Conservation (phyloP, 1,284 basidiomycete genomes). For the Ceratobasidium sp. region DNA sequence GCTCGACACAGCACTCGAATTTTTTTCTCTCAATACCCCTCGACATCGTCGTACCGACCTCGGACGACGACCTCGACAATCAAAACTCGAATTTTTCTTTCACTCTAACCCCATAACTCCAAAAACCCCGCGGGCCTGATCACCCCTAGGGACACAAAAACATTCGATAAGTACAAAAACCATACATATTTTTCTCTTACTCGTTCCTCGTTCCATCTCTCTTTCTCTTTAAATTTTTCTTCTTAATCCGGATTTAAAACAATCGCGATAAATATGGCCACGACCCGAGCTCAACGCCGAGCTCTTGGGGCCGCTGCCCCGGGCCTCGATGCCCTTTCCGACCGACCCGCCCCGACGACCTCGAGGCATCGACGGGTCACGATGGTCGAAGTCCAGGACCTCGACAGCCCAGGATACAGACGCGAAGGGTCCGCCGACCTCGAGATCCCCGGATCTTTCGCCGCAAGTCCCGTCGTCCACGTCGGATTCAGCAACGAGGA, state of each 20-base stretch:
- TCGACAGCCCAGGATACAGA: not conserved
- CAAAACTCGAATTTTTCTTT: not conserved
- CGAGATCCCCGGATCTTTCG: not conserved
- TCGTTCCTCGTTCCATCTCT: not conserved
- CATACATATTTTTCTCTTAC: not conserved
- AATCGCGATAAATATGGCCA: not conserved
- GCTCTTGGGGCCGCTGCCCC: conserved; percentile 8
- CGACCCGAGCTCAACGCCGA: not conserved
- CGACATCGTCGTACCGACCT: not conserved
- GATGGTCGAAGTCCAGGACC: not conserved
- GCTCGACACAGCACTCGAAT: not conserved
- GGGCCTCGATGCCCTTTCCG: not conserved
- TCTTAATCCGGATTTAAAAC: conserved; percentile 19
- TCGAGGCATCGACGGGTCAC: not conserved
- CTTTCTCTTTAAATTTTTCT: not conserved
- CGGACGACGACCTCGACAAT: not conserved
- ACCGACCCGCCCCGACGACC: not conserved
- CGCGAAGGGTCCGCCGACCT: not conserved
- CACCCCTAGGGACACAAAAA: conserved; percentile 30
- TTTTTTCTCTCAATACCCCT: not conserved
- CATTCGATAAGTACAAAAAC: not conserved
- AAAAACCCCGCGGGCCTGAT: conserved; percentile 12
- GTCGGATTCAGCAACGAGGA: no score
- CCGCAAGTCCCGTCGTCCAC: not conserved
- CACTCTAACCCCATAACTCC: not conserved